Base-by-base conservation (phyloP, 345 rosid species). In the Linum lewisii region DNA sequence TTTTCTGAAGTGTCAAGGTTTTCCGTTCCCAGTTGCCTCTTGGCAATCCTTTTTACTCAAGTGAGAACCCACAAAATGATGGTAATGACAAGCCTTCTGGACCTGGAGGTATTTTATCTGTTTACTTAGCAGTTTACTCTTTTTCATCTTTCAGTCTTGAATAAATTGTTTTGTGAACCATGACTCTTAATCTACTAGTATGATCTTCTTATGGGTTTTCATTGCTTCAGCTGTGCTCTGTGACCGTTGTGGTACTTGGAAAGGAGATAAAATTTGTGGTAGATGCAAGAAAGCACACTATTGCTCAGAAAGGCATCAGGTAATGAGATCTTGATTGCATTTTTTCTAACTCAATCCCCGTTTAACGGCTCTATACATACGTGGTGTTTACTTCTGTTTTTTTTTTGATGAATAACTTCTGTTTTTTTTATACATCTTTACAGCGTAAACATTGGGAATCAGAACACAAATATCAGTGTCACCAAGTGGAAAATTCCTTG, bases 171-270 rank as follows among this genome's bases (percentile, higher is more conserved):
- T n/a, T n/a, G n/a, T n/a, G n/a, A n/a, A n/a, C n/a, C n/a, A n/a
- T n/a, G n/a, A n/a, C n/a, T n/a, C n/a, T n/a, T n/a, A n/a, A n/a
- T n/a, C n/a, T n/a, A n/a, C n/a, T n/a, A n/a, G n/a, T n/a, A n/a
- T n/a, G n/a, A n/a, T n/a, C n/a, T n/a, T n/a, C n/a, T n/a, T n/a
- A n/a, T n/a, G n/a, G n/a, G n/a, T n/a, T n/a, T n/a, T n/a, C n/a
- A 34, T 62, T 51, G 59, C 23, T 51, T 37, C 68, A 87, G 98
- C 79, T 71, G 59, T 74, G 18, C 87, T 88, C 16, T 92, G 96
- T 67, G 73, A 72, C 69, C 88, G 98, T 93, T 92, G 98, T 79
- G 88, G 96, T 69, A 80, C 90, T 15, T 92, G 96, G 98, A 88
- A 79, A 78, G 98, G 96, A 74, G 83, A 82, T 73, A 80, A 84